These are phyloP conservation scores for Scleromitrula shiraiana DNA, from an alignment of 2,329 filamentous ascomycete species.

Conservation along the genomic window DNA sequence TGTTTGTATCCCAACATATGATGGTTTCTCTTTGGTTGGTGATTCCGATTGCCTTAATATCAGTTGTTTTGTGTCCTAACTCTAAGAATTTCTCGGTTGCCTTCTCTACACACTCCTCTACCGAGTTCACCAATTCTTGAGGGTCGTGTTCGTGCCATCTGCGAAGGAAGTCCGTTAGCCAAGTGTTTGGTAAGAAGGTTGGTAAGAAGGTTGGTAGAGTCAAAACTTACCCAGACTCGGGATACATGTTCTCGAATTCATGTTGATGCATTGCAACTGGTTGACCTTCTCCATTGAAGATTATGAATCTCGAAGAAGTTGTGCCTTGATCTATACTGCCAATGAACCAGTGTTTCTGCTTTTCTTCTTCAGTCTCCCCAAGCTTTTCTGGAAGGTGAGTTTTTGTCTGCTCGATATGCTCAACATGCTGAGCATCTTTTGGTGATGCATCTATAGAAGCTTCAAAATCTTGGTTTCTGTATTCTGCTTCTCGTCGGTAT, in stretches of 20 bases:
- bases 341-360: constrained; percentile 54
- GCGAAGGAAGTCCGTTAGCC: constrained; percentile 15
- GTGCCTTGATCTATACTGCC: constrained; percentile 89
- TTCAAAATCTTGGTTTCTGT: constrained; percentile 9
- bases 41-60: constrained; percentile 70
- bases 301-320: constrained; percentile 81
- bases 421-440: constrained; percentile 17
- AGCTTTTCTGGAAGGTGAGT: constrained; percentile 18
- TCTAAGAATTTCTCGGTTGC: constrained; percentile 61
- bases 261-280: constrained; percentile 78
- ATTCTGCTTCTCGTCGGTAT: constrained; percentile 2
- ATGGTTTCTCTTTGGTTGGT: constrained; percentile 61
- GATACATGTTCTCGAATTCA: constrained; percentile 79
- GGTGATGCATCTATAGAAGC: constrained; percentile 2
- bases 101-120: constrained; percentile 67
- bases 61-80: constrained; percentile 55
- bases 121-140: constrained; percentile 62
- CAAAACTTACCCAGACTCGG: constrained; percentile 66
- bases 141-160: constrained; percentile 86
- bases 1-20: constrained; percentile 69
- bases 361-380: constrained; percentile 17
- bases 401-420: constrained; percentile 15
- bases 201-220: neutral
- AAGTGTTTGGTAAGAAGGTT: neutral
- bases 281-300: constrained; percentile 74